Conservation (phyloP, 164 flowering plant species). For the Pachysandra terminalis region DNA sequence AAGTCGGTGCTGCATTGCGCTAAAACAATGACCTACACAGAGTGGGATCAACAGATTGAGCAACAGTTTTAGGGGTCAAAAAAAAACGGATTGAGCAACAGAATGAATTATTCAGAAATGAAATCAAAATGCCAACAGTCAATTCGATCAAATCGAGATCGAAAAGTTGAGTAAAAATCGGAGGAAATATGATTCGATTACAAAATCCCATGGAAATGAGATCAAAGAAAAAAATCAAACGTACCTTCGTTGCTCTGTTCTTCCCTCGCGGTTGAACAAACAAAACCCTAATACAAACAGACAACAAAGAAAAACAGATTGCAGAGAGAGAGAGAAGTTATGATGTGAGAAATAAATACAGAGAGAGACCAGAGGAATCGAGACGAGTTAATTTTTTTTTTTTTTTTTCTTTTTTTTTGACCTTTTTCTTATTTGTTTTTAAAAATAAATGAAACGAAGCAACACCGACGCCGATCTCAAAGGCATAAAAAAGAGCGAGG, state of each 20-base stretch:
- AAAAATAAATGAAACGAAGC: constrained; percentile 6
- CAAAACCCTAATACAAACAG: constrained; percentile 25
- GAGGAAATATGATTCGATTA: background rate
- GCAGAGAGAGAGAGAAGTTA: constrained; percentile 10
- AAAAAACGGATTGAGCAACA: background rate
- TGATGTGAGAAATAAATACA: constrained; percentile 12
- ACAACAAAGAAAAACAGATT: constrained; percentile 1
- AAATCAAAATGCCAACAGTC: constrained; percentile 1
- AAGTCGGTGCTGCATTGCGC: background rate
- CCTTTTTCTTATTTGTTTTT: background rate
- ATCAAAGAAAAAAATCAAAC: constrained; percentile 14
- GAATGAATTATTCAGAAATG: background rate
- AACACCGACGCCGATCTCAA: constrained; percentile 13
- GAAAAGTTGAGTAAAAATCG: background rate
- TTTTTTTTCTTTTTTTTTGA: background rate
- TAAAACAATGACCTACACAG: background rate
- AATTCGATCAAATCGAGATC: constrained; percentile 6
- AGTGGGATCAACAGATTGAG: background rate
- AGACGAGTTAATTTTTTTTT: constrained; percentile 5
- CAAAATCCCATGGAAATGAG: background rate
- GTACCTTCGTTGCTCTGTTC: constrained; percentile 26
- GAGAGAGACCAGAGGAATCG: constrained; percentile 18
- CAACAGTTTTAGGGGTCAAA: too few relatives aligned
- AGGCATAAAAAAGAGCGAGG: constrained; percentile 4
- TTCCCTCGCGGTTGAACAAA: constrained; percentile 5